Evolutionary conservation across 2,329 filamentous ascomycete species (phyloP), one percentile per base, ranked within the genome.

Genomic region (Stemphylium vesicarium): DNA sequence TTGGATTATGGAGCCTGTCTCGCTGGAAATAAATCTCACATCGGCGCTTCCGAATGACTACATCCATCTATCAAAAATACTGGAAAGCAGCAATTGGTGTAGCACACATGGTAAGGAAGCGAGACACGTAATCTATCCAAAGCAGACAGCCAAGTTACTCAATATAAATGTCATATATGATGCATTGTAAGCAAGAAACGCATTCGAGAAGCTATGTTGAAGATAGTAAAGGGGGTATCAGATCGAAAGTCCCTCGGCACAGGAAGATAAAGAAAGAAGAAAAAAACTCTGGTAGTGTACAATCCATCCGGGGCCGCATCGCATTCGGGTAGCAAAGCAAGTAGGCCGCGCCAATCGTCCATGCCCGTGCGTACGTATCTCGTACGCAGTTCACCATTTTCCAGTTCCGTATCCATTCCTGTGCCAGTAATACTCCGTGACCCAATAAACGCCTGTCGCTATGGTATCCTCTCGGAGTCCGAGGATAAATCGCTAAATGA

Each of bases 171-270:
- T 48, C 39, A 49, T 46, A 38, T 52, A 26, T 16, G 46, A 26
- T 16, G 46, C 48, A 50, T 46, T 41, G 26, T 36, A 47, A 50
- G 44, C 39, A 62, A 53, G 31, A 54, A 38, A 20, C 36, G 26
- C 29, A 41, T 15, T 31, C 41, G 50, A 51, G 56, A 55, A 62
- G 40, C 45, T 59, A 55, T 35, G 49, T 45, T 48, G 8, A 29
- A 53, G 42, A 38, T 37, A n/a, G 18, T 52, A 57, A 57, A 59
- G 45, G 54, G 65, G 69, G 70, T 72, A 72, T 72, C 70, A 71
- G 62, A 64, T 68, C 58, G 59, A 64, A 64, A 51, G 51, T 48
- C 56, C 62, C 62, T 63, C 55, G 51, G 46, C 40, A 53, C 39
- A 47, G 36, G 47, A 45, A 54, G 15, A 36, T 57, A 46, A 38